Evolutionary conservation across 306 rosid genomes (phyloP), one percentile per base, ranked within the genome.

Genomic region (Prinsepia uniflora): DNA sequence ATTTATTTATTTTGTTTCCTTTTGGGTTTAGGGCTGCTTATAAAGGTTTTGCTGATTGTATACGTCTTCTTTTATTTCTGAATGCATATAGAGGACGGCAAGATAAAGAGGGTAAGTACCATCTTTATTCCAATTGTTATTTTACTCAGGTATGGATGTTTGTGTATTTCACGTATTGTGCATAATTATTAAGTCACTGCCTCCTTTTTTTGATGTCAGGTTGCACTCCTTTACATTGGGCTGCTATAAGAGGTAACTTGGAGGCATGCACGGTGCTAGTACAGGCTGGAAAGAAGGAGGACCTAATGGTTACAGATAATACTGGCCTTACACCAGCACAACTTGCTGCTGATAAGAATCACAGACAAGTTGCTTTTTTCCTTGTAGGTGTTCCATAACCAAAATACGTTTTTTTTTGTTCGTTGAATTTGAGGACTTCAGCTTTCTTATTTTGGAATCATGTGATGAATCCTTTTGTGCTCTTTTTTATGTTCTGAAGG

Each of bases 241-340:
- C 99, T 81, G 99, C 99, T 66, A 87, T 89, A 55, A 88, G 88
- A 85, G 97, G 99, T 34, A 88, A 95, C 80, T 84, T 95, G 82
- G 99, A 95, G 87, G 97, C 97, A 63, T 91, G 99, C 79, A 95
- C 97, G 2, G 97, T 95, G 57, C 85, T 95, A 76, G 97, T 95
- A 68, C 97, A 91, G 85, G 97, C 97, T 74, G 97, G 99, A 43
- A 95, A 95, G 86, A 91, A 85, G 82, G 99, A 95, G 79, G 97
- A 95, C 86, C 77, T 95, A 84, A 70, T 86, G 75, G 80, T 95
- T 80, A 86, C 99, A 5, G 97, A 95, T 73, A 91, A 91, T 75
- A 87, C 96, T 76, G 99, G 99, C 85, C 96, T 95, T 65, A 91
- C 99, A 40, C 96, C 99, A 36, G 99, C 97, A 42, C 99, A 95